These are phyloP conservation scores for Fusarium goolgardi DNA, from an alignment of 2,329 filamentous ascomycete genomes.

Conservation along the genomic window DNA sequence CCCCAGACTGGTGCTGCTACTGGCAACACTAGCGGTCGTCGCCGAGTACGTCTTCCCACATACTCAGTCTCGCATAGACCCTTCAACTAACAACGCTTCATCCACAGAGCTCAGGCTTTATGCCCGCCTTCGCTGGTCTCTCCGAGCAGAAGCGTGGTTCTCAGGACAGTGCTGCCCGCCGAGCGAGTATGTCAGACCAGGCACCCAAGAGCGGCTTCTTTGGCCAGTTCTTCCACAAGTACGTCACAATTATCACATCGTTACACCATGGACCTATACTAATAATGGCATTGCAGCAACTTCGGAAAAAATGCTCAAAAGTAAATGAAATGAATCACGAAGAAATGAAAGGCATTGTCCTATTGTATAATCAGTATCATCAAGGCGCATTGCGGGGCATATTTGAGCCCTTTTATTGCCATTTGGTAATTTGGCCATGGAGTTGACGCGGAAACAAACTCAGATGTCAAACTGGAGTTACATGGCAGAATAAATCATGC, in stretches of 20 bases:
- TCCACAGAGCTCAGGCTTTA: constrained; percentile 58
- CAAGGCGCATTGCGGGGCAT: background rate
- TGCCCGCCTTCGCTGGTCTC: constrained; percentile 63
- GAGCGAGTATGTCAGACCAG: constrained; percentile 67
- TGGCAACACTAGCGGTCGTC: constrained; percentile 43
- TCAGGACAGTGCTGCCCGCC: constrained; percentile 59
- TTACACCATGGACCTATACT: background rate
- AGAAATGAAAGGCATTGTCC: constrained; percentile 2
- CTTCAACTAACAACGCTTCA: background rate
- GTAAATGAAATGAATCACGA: constrained; percentile 31
- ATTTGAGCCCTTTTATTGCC: background rate
- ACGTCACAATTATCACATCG: constrained; percentile 39
- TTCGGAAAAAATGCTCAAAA: constrained; percentile 51
- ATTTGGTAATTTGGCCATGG: constrained; percentile 9
- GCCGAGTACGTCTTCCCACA: constrained; percentile 42
- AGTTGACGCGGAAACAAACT: constrained; percentile 25
- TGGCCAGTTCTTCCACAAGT: constrained; percentile 69
- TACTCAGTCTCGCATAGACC: background rate
- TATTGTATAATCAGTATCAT: constrained; percentile 19
- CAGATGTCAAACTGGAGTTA: constrained; percentile 26
- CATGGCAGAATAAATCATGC: constrained; percentile 17
- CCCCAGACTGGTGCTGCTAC: constrained; percentile 37
- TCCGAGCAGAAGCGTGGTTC: constrained; percentile 62
- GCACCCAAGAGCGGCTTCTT: constrained; percentile 62
- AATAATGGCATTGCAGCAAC: constrained; percentile 43